Base-by-base conservation (phyloP, 192 early-diverging fungal species). In the Chytriomyces sp. region DNA sequence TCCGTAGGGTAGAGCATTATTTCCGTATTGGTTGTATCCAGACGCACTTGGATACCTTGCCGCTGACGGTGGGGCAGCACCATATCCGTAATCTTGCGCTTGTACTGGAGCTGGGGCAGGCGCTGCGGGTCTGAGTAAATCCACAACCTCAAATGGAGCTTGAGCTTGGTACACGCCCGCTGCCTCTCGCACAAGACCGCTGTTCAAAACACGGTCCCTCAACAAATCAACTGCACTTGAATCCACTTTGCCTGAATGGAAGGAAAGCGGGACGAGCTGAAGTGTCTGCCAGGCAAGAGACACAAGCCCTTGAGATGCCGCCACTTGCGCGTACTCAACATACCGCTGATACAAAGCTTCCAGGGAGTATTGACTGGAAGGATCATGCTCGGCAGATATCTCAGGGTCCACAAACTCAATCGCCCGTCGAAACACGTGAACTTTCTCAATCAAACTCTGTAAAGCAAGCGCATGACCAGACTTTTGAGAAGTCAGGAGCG, bases 351-450 rank as follows among this genome's bases (percentile, higher is more conserved):
- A 98, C 45, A 99, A 84, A 0, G 85, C 77, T 26, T 92, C 88
- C 64, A 94, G 81, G 24, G 83, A 64, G 60, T 83, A 87, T 9
- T 86, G 26, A 26, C 62, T 77, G 50, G 67, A 80, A 80, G 75
- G 80, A 70, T 67, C 79, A 80, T 48, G 50, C 47, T 28, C 67
- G 1, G 69, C 62, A 43, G 84, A 75, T 45, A 94, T 76, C 13
- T 91, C 89, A 11, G 91, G 80, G 75, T 99, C 97, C 45, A 94
- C 90, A 82, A 91, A 99, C 61, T 92, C 89, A 61, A 98, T 93
- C 0, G 96, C 98, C 62, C 92, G 92, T 45, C 95, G 91, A 87
- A 98, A 97, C 44, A 99, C 91, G 9, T 95, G 89, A 26, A 98
- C 91, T 83, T 96, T 95, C 77, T 98, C 96, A 60, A 98, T 88